Evolutionary conservation across 352 stramenopile species (phyloP).

Genomic region (Thalassiosira livingstoniorum): DNA sequence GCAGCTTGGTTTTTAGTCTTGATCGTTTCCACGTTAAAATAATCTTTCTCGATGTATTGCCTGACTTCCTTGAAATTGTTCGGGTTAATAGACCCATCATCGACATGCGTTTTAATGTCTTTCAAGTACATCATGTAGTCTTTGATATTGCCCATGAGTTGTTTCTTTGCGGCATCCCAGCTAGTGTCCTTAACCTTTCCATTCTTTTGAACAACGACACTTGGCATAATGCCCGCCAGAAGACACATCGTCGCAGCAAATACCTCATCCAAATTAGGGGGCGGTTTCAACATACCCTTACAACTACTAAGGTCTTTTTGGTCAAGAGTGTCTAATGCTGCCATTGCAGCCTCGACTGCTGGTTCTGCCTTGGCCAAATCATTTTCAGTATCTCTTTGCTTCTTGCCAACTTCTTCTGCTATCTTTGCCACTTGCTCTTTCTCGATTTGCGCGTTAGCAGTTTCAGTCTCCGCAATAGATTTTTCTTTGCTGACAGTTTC

Average conservation of each 20-base stretch:
- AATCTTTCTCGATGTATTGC: slow-evolving; percentile 91
- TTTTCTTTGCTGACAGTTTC: slow-evolving; percentile 92
- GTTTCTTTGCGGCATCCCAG: slow-evolving; percentile 97
- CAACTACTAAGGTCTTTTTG: slow-evolving; percentile 96
- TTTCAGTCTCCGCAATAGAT: slow-evolving; percentile 94
- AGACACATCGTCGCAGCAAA: slow-evolving; percentile 95
- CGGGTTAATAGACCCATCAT: slow-evolving; percentile 93
- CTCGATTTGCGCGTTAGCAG: slow-evolving; percentile 92
- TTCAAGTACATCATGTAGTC: slow-evolving; percentile 99
- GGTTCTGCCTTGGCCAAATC: slow-evolving; percentile 95
- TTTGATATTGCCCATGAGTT: slow-evolving; percentile 94
- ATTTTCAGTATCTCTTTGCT: slow-evolving; percentile 91
- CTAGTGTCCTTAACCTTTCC: slow-evolving; percentile 95
- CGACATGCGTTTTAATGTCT: slow-evolving; percentile 92
- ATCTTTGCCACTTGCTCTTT: slow-evolving; percentile 92
- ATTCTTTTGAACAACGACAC: slow-evolving; percentile 92
- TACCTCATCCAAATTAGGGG: slow-evolving; percentile 93
- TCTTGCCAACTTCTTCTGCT: slow-evolving; percentile 89
- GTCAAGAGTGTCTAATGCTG: slow-evolving; percentile 94
- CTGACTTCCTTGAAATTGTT: slow-evolving; percentile 92
- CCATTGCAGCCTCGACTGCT: slow-evolving; percentile 93
- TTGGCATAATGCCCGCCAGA: slow-evolving; percentile 94
- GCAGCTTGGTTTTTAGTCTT: slow-evolving; percentile 93
- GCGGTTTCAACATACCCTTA: slow-evolving; percentile 95
- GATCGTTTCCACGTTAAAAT: slow-evolving; percentile 96